Conservation (phyloP, 495 filamentous ascomycete species). For the Aspergillus asperescens region DNA sequence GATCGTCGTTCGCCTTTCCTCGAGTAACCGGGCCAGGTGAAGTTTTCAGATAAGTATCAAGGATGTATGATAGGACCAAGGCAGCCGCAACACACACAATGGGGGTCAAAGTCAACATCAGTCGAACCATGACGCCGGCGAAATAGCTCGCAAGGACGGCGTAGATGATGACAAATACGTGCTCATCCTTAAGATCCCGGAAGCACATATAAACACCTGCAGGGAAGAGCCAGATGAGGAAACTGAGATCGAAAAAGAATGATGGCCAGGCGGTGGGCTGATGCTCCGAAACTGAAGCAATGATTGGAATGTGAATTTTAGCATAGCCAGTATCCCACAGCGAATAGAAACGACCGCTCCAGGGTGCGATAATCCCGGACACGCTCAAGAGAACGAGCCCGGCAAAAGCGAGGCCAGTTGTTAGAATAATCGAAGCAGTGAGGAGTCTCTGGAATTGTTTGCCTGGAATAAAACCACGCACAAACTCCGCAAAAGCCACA, state of each 20-base stretch:
- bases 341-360: slow-evolving; percentile 98
- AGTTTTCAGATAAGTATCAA: slow-evolving; percentile 76
- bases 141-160: slow-evolving; percentile 94
- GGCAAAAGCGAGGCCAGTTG: slow-evolving; percentile 67
- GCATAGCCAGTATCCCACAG: slow-evolving; percentile 99
- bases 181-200: slow-evolving; percentile 86
- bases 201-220: slow-evolving; percentile 99
- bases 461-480: slow-evolving; percentile 79
- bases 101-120: slow-evolving; percentile 97
- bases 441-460: slow-evolving; percentile 88
- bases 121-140: slow-evolving; percentile 96
- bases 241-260: slow-evolving; percentile 98
- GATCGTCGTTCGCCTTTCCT: slow-evolving; percentile 41
- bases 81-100: slow-evolving; percentile 95
- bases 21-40: slow-evolving; percentile 42
- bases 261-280: slow-evolving; percentile 99
- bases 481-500: slow-evolving; percentile 86
- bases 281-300: slow-evolving; percentile 98
- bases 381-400: slow-evolving; percentile 78
- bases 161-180: slow-evolving; percentile 98
- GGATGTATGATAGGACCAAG: slow-evolving; percentile 78
- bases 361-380: slow-evolving; percentile 88
- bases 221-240: slow-evolving; percentile 98
- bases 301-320: slow-evolving; percentile 99
- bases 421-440: slow-evolving; percentile 69